These are phyloP conservation scores for Amphichorda felina DNA, from an alignment of 2,329 filamentous ascomycete species.

Conservation along the genomic window DNA sequence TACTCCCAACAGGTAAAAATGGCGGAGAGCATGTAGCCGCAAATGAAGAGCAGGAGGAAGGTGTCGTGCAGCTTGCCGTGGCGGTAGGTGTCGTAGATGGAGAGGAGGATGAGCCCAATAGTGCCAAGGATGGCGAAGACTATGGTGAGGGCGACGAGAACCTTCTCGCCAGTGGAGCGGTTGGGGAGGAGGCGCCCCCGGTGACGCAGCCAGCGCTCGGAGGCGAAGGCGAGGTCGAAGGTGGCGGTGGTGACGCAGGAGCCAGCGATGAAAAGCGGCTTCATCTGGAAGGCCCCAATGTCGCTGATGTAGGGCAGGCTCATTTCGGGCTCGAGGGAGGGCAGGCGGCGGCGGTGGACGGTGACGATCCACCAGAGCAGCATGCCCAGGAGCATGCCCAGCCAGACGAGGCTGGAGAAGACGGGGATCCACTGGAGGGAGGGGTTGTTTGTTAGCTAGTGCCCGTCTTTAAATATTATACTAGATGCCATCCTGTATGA, in stretches of 20 bases:
- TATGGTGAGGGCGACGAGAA: conserved; percentile 50
- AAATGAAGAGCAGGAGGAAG: conserved; percentile 76
- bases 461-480: background rate
- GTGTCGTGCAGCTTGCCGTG: conserved; percentile 58
- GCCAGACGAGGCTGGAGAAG: conserved; percentile 53
- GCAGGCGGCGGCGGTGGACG: conserved; percentile 40
- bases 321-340: conserved; percentile 46
- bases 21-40: conserved; percentile 73
- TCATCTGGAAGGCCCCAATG: conserved; percentile 47
- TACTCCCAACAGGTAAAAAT: conserved; percentile 88
- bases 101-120: conserved; percentile 67
- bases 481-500: background rate
- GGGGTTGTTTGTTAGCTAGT: background rate
- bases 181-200: conserved; percentile 68
- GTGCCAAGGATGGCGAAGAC: conserved; percentile 64
- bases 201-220: conserved; percentile 80
- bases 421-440: conserved; percentile 49
- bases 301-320: conserved; percentile 63
- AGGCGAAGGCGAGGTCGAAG: conserved; percentile 68
- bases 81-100: conserved; percentile 71
- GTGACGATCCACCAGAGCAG: conserved; percentile 57
- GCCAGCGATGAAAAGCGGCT: conserved; percentile 70
- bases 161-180: conserved; percentile 47
- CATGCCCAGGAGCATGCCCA: conserved; percentile 56
- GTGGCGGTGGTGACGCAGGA: conserved; percentile 61